Evolutionary conservation across 2,329 filamentous ascomycete species (phyloP).

Genomic region (Graphilbum fragrans): DNA sequence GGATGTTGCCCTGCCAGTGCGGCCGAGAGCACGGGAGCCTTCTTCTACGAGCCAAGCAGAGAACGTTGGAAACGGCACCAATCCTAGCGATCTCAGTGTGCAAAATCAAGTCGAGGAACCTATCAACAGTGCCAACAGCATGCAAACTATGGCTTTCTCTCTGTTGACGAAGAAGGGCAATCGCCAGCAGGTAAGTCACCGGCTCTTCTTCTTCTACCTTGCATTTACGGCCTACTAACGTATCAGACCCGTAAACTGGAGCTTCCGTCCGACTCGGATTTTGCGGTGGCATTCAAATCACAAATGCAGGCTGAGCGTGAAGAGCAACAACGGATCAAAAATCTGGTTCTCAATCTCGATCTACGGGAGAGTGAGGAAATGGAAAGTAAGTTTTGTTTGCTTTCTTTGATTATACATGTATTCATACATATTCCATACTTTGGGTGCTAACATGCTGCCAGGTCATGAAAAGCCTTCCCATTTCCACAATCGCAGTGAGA

Average conservation of each 20-base stretch:
- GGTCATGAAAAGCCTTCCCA: constrained; percentile 37
- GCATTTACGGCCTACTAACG: too few species aligned
- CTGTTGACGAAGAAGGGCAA: constrained; percentile 93
- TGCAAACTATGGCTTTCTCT: constrained; percentile 90
- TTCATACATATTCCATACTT: neutral
- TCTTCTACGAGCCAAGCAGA: constrained; percentile 15
- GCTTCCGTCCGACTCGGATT: constrained; percentile 79
- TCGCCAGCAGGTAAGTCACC: constrained; percentile 46
- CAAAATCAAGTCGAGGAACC: neutral
- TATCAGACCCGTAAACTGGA: constrained; percentile 78
- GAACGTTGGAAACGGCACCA: constrained; percentile 1
- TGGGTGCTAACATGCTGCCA: constrained; percentile 17
- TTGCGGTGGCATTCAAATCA: constrained; percentile 90
- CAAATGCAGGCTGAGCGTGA: constrained; percentile 92
- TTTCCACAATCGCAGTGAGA: constrained; percentile 44
- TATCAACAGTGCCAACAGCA: constrained; percentile 5
- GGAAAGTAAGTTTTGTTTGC: constrained; percentile 50
- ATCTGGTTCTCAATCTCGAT: constrained; percentile 91
- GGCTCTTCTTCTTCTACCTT: too few species aligned
- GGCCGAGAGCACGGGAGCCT: constrained; percentile 52
- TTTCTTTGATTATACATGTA: neutral
- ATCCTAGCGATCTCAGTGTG: neutral
- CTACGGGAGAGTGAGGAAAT: constrained; percentile 70
- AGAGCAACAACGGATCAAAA: constrained; percentile 98
- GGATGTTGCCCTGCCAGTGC: constrained; percentile 93